Evolutionary conservation across 2,329 filamentous ascomycete genomes (phyloP), one percentile per base, ranked within the genome.

Genomic region (Stachybotrys chlorohalonatus): DNA sequence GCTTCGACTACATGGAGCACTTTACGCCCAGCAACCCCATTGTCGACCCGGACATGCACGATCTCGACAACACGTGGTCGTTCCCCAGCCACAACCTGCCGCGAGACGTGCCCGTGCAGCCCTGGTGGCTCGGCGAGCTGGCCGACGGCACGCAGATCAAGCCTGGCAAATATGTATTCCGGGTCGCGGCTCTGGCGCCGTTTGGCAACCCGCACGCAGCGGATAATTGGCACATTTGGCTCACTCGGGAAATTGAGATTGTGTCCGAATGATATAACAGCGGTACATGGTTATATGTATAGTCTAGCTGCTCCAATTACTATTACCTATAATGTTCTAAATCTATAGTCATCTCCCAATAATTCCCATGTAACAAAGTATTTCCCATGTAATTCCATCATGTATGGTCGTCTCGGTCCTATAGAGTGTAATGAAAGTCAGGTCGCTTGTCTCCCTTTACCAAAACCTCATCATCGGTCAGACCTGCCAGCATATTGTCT

Each of bases 51-150:
- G 42, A 54, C 6, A 53, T 54, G 11, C 52, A 42, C 17, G 55
- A 54, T 17, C 63, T 64, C 39, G 58, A 66, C 46, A 56, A 57
- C 0, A 55, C 57, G 3, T 52, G 39, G 1, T 54, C 61, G 1
- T 65, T 63, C 47, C 65, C 66, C 0, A 47, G 58, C 0, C 39
- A 49, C 8, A 57, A 63, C 7, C 52, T 59, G 5, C 51, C 60
- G 17, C 60, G 63, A 6, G 62, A 57, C 8, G 54, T 55, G 7
- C 54, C 13, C 45, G 51, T 32, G 11, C 53, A 55, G 6, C 60
- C 59, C 36, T 62, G 58, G 60, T 66, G 65, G 64, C 54, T 66
- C 4, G 64, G 65, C 13, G 60, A 62, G 50, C 16, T 67, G 42
- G 58, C 61, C 1, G 64, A 66, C 17, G 64, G 63, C 5, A 58